A percentile compares a stretch with the other conserved stretches of the same genome.
Conservation (phyloP, 805 yeast genomes). For the Maudiozyma barnettii region DNA sequence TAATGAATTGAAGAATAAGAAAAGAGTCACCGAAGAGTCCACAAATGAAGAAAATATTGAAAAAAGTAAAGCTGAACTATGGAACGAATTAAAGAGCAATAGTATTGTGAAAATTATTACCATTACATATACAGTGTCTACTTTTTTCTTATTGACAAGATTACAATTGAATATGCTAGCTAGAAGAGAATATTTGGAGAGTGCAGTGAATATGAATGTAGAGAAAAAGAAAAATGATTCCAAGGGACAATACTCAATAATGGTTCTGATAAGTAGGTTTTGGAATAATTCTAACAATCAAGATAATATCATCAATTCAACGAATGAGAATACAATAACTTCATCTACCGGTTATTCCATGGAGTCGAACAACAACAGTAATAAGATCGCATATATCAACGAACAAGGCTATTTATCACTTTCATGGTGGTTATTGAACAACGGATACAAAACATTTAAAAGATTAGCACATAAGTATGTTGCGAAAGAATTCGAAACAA, state of each 20-base stretch:
- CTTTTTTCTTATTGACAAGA: constrained; percentile 69
- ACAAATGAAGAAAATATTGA: neutral
- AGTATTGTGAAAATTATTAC: constrained; percentile 68
- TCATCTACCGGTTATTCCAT: too few relatives aligned
- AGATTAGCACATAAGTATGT: constrained; percentile 48
- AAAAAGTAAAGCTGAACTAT: constrained; percentile 55
- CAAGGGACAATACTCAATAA: neutral
- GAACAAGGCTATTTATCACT: constrained; percentile 79
- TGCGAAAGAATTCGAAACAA: constrained; percentile 45
- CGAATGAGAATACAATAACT: neutral
- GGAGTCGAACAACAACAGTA: neutral
- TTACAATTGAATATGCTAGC: constrained; percentile 84
- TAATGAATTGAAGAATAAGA: constrained; percentile 14
- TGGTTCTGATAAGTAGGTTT: constrained; percentile 3
- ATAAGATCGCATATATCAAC: constrained; percentile 34
- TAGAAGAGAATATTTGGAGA: constrained; percentile 60
- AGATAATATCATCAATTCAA: neutral
- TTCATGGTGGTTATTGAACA: constrained; percentile 89
- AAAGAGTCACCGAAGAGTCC: constrained; percentile 1
- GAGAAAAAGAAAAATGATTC: constrained; percentile 31
- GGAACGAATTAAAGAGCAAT: constrained; percentile 73
- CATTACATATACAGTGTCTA: constrained; percentile 55
- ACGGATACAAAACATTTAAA: constrained; percentile 63
- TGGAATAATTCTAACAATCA: neutral
- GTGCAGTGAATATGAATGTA: constrained; percentile 59